phyloP scores from a whole-genome alignment of 257 asterid genomes.

The Lycium barbarum region DNA sequence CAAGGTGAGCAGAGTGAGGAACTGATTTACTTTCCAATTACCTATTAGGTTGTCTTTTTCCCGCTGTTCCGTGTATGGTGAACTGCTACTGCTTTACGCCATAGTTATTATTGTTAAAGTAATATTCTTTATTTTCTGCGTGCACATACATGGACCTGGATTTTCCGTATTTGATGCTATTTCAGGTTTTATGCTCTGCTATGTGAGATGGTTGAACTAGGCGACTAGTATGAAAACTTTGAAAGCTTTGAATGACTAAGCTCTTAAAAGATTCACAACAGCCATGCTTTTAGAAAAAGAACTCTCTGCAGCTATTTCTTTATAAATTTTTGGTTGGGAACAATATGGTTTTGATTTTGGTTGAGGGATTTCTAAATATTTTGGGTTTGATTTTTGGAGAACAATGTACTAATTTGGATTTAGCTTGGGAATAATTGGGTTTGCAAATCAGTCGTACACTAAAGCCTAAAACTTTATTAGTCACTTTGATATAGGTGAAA shows the following conservation, averaged over 20 bases:
- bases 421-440: not conserved
- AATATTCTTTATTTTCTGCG: not conserved
- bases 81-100: not conserved
- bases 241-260: not conserved
- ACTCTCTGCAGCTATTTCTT: not conserved
- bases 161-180: not conserved
- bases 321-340: not conserved
- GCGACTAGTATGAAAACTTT: not conserved
- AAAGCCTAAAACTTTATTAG: not conserved
- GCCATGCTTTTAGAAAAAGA: not conserved
- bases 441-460: not conserved
- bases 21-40: not conserved
- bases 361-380: not conserved
- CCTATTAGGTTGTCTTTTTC: not conserved
- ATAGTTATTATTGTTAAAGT: not conserved
- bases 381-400: not conserved
- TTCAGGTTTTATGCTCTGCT: not conserved
- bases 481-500: not conserved
- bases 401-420: not conserved
- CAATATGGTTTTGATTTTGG: not conserved
- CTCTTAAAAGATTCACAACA: not conserved
- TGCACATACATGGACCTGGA: not conserved
- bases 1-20: constrained; percentile 50
- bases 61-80: not conserved
- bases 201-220: not conserved